Conservation (phyloP, 2,329 filamentous ascomycete genomes). For the Sporothrix inflata region DNA sequence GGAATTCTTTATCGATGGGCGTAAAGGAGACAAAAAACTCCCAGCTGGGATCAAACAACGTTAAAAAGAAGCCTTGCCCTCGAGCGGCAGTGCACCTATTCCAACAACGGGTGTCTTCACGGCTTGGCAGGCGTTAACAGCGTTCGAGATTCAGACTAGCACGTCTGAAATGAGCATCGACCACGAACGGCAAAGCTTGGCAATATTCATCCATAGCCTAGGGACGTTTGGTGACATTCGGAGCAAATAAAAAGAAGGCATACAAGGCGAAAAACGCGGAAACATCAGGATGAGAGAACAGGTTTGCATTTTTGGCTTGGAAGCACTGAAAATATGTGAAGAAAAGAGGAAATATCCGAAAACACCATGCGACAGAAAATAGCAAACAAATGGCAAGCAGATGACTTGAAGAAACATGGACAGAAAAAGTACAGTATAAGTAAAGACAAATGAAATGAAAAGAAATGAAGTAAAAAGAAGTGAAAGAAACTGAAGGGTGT, state of each 20-base stretch:
- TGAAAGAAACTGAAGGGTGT: not conserved
- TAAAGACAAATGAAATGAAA: not conserved
- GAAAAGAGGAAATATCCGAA: not conserved
- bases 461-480: conserved; percentile 4
- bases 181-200: not conserved
- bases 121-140: too few relatives aligned
- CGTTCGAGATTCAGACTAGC: too few relatives aligned
- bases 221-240: not conserved
- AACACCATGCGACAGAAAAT: conserved; percentile 5
- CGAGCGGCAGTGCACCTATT: too few relatives aligned
- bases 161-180: too few relatives aligned
- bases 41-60: too few relatives aligned
- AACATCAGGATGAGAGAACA: not conserved
- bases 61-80: too few relatives aligned
- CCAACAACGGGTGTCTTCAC: too few relatives aligned
- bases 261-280: not conserved
- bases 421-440: not conserved
- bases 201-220: not conserved
- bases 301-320: not conserved
- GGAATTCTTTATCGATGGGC: too few relatives aligned
- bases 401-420: not conserved
- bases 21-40: too few relatives aligned
- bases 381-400: not conserved
- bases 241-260: not conserved
- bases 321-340: not conserved